Evolutionary conservation across 2,329 filamentous ascomycete species (phyloP).

Genomic region (Achaetomium macrosporum): DNA sequence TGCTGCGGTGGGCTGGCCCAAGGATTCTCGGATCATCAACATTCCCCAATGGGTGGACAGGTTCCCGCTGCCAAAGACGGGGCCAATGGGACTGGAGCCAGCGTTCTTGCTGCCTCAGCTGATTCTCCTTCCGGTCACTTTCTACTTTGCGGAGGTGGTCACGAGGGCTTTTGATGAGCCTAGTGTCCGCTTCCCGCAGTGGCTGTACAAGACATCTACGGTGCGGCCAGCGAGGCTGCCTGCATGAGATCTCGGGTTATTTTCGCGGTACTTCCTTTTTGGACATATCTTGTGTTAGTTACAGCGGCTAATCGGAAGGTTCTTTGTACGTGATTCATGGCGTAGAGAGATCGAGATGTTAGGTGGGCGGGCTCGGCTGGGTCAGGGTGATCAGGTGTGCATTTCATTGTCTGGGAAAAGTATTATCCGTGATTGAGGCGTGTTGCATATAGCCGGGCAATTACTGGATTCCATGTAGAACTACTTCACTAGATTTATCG

Average conservation of each 20-base stretch:
- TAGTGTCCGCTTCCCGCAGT: conserved; percentile 51
- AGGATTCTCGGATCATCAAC: conserved; percentile 40
- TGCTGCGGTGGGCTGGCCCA: conserved; percentile 50
- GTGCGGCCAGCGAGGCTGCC: conserved; percentile 18
- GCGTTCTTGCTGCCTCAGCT: conserved; percentile 54
- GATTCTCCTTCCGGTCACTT: conserved; percentile 50
- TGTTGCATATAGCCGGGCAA: no score
- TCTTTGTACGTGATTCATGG: not conserved
- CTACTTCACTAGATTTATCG: no score
- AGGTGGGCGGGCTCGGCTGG: no score
- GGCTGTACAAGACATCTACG: conserved; percentile 48
- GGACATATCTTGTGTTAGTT: not conserved
- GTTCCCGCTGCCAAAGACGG: conserved; percentile 47
- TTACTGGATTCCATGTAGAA: no score
- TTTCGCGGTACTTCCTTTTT: not conserved
- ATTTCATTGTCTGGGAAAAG: no score
- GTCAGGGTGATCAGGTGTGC: no score
- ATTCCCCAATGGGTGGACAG: conserved; percentile 53
- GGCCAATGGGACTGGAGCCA: conserved; percentile 54
- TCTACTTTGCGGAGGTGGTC: conserved; percentile 50
- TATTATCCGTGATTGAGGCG: no score
- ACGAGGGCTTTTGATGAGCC: conserved; percentile 53
- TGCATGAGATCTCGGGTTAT: conserved; percentile 5
- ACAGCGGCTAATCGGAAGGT: not conserved
- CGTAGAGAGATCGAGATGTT: not conserved